phyloP scores from a whole-genome alignment of 2,329 filamentous ascomycete species.

The Dryadomyces quercus-mongolicae region DNA sequence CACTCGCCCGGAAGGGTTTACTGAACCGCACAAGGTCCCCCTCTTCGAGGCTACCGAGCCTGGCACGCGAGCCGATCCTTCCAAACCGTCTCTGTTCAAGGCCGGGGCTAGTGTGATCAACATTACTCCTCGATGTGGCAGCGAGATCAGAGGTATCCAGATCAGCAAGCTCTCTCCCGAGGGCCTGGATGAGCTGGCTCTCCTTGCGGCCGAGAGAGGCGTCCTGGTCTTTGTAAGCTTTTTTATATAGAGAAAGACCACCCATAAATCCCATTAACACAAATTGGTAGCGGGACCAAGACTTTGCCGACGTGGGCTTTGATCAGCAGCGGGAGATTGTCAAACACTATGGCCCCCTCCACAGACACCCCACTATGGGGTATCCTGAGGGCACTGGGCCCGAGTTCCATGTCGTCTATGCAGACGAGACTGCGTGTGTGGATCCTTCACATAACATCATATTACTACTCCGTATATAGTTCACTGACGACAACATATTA shows the following conservation, averaged over 20 bases:
- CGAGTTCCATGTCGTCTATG: conserved; percentile 61
- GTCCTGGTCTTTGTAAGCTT: conserved; percentile 52
- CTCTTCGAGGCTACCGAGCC: conserved; percentile 56
- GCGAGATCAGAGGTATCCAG: conserved; percentile 55
- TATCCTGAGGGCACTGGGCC: conserved; percentile 51
- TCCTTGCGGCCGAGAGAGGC: conserved; percentile 57
- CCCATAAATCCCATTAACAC: no score
- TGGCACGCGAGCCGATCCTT: conserved; percentile 53
- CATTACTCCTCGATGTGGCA: conserved; percentile 54
- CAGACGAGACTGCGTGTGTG: conserved; percentile 40
- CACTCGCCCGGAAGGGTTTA: conserved; percentile 46
- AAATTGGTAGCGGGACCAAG: conserved; percentile 45
- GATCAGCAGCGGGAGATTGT: conserved; percentile 50
- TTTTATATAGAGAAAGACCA: no score
- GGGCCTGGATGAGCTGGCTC: conserved; percentile 57
- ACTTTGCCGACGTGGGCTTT: conserved; percentile 51
- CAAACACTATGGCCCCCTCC: conserved; percentile 46
- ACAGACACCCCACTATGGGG: conserved; percentile 56
- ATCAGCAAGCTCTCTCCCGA: conserved; percentile 47
- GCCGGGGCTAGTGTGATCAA: conserved; percentile 34
- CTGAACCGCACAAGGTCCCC: conserved; percentile 39
- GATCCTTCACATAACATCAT: no score
- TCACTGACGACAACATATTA: not conserved
- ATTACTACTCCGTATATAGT: not conserved
- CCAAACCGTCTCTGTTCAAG: conserved; percentile 49